A percentile compares a stretch with the other conserved stretches of the same genome.
phyloP scores from a whole-genome alignment of 495 filamentous ascomycete species.

The Aspergillus asperescens region DNA sequence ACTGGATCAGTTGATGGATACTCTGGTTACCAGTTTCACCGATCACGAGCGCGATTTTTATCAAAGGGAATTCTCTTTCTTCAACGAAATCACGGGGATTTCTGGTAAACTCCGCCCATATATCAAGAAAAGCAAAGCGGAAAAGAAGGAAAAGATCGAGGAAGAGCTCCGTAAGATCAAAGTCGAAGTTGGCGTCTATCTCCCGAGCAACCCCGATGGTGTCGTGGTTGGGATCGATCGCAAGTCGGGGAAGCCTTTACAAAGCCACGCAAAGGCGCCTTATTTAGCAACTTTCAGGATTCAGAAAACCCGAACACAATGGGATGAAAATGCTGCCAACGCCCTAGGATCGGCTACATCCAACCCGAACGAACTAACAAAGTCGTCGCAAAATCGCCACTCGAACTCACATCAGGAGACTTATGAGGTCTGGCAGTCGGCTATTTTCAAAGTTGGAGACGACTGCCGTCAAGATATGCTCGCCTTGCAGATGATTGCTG shows the following conservation, averaged over 20 bases:
- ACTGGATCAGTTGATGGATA: constrained; percentile 82
- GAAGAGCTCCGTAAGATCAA: constrained; percentile 96
- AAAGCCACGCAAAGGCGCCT: constrained; percentile 95
- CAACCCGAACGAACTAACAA: constrained; percentile 49
- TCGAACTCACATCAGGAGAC: constrained; percentile 43
- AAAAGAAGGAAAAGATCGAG: constrained; percentile 99
- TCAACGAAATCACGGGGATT: constrained; percentile 91
- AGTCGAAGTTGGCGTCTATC: constrained; percentile 92
- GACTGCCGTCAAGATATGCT: constrained; percentile 97
- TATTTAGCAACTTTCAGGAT: constrained; percentile 99
- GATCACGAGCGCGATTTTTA: constrained; percentile 76
- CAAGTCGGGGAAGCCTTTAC: constrained; percentile 93
- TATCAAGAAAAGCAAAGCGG: constrained; percentile 86
- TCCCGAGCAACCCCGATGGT: constrained; percentile 95
- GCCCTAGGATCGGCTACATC: constrained; percentile 23
- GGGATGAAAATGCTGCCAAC: constrained; percentile 20
- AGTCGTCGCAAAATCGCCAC: constrained; percentile 35
- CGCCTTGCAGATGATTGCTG: constrained; percentile 94
- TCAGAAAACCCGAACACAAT: constrained; percentile 61
- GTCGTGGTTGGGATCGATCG: constrained; percentile 96
- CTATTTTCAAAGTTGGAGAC: constrained; percentile 99
- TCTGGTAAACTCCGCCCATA: constrained; percentile 92
- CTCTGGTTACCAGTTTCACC: constrained; percentile 78
- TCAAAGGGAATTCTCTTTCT: constrained; percentile 93
- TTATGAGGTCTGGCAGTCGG: constrained; percentile 94